Evolutionary conservation across 768 basidiomycete species (phyloP).

Genomic region (Amanita pseudoporphyria): DNA sequence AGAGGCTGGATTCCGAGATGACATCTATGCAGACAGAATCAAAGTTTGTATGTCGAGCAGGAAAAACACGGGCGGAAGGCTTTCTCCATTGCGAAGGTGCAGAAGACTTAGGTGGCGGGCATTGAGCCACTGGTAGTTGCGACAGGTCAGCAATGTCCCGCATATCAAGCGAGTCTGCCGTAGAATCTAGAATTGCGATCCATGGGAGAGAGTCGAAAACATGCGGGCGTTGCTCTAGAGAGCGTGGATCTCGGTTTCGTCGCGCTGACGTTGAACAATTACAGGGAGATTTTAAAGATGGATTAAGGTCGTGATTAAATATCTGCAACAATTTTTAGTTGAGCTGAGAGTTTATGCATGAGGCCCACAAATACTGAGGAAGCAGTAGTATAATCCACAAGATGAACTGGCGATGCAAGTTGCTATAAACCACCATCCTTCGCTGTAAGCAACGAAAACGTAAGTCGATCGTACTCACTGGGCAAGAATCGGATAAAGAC

Average conservation of each 20-base stretch:
- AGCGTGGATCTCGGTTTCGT: neutral
- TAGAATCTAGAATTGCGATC: constrained; percentile 48
- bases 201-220: constrained; percentile 59
- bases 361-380: neutral
- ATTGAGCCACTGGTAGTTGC: constrained; percentile 39
- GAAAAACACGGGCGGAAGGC: constrained; percentile 37
- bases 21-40: constrained; percentile 4
- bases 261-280: neutral
- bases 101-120: constrained; percentile 18
- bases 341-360: neutral
- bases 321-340: neutral
- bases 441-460: neutral
- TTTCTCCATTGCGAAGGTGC: constrained; percentile 50
- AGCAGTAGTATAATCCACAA: neutral
- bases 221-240: constrained; percentile 22
- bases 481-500: no score
- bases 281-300: neutral
- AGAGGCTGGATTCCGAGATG: neutral
- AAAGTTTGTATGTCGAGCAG: constrained; percentile 8
- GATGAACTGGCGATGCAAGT: constrained; percentile 2
- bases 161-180: constrained; percentile 30
- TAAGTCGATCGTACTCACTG: neutral
- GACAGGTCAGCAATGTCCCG: constrained; percentile 63
- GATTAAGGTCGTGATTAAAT: neutral
- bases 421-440: neutral